phyloP scores from a whole-genome alignment of 805 yeast genomes.

The Yarrowia alimentaria region DNA sequence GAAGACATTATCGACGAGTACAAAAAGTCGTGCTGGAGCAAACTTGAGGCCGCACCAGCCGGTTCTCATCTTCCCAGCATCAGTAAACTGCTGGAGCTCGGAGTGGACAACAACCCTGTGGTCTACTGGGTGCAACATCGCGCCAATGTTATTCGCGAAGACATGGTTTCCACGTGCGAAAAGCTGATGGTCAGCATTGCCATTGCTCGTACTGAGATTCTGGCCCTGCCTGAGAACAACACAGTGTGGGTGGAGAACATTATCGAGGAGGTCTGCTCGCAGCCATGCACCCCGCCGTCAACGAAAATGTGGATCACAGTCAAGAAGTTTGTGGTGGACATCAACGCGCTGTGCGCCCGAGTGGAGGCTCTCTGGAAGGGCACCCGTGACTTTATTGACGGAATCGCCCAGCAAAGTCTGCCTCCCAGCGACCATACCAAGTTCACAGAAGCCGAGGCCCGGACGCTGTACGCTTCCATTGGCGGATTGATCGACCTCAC shows the following conservation, averaged over 20 bases:
- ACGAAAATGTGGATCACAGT: slow-evolving; percentile 55
- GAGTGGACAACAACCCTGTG: slow-evolving; percentile 64
- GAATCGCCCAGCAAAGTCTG: slow-evolving; percentile 46
- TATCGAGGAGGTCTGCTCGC: slow-evolving; percentile 27
- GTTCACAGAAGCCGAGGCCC: slow-evolving; percentile 39
- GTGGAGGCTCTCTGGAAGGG: slow-evolving; percentile 55
- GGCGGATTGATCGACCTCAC: slow-evolving; percentile 44
- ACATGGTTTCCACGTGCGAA: slow-evolving; percentile 42
- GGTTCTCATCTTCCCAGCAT: slow-evolving; percentile 36
- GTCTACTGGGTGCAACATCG: slow-evolving; percentile 57
- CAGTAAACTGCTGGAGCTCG: slow-evolving; percentile 59
- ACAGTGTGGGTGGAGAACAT: slow-evolving; percentile 34
- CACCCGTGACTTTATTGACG: slow-evolving; percentile 54
- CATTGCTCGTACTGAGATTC: slow-evolving; percentile 32
- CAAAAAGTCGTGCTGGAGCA: slow-evolving; percentile 41
- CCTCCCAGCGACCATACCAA: slow-evolving; percentile 43
- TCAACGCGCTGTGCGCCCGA: slow-evolving; percentile 43
- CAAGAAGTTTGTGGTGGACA: slow-evolving; percentile 44
- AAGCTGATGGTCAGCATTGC: slow-evolving; percentile 37
- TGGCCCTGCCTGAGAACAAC: slow-evolving; percentile 36
- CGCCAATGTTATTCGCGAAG: slow-evolving; percentile 38
- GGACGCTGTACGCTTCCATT: slow-evolving; percentile 41
- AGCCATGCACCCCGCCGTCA: slow-evolving; percentile 13
- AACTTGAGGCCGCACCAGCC: slow-evolving; percentile 16
- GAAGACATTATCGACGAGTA: slow-evolving; percentile 55